Evolutionary conservation across 805 yeast genomes (phyloP).

Genomic region (Starmera dryadoides): DNA sequence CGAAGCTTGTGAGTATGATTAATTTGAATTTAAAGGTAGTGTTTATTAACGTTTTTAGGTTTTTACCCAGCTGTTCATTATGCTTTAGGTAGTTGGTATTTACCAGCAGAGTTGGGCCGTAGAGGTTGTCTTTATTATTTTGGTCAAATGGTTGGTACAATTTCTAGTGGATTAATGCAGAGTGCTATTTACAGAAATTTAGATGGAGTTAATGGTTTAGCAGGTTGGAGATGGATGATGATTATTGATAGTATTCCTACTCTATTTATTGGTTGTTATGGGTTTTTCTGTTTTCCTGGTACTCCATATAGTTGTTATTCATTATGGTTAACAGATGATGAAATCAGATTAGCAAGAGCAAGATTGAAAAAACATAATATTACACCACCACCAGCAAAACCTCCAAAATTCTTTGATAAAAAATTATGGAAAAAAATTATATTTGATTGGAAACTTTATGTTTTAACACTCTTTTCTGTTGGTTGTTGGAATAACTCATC

Average conservation of each 20-base stretch:
- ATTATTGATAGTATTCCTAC: constrained; percentile 50
- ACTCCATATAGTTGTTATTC: constrained; percentile 55
- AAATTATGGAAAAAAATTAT: constrained; percentile 47
- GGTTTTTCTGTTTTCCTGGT: constrained; percentile 50
- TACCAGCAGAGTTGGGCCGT: constrained; percentile 47
- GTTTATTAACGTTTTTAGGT: no score
- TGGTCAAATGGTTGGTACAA: constrained; percentile 53
- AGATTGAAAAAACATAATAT: constrained; percentile 30
- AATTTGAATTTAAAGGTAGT: no score
- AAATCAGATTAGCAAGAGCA: constrained; percentile 43
- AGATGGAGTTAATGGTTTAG: constrained; percentile 31
- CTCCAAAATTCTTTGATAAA: constrained; percentile 28
- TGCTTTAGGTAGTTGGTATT: constrained; percentile 52
- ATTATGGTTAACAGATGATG: constrained; percentile 47
- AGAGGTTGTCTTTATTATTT: constrained; percentile 54
- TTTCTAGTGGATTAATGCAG: constrained; percentile 40
- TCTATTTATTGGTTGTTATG: constrained; percentile 40
- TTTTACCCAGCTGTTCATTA: constrained; percentile 51
- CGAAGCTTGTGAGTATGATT: constrained; percentile 59
- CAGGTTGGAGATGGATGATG: constrained; percentile 72
- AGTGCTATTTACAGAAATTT: constrained; percentile 31
- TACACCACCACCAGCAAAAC: constrained; percentile 6
- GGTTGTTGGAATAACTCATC: constrained; percentile 49
- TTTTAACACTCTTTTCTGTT: constrained; percentile 43
- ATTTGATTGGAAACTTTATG: constrained; percentile 51